Conservation (phyloP, 2,329 filamentous ascomycete species). For the Rutstroemia sp. region DNA sequence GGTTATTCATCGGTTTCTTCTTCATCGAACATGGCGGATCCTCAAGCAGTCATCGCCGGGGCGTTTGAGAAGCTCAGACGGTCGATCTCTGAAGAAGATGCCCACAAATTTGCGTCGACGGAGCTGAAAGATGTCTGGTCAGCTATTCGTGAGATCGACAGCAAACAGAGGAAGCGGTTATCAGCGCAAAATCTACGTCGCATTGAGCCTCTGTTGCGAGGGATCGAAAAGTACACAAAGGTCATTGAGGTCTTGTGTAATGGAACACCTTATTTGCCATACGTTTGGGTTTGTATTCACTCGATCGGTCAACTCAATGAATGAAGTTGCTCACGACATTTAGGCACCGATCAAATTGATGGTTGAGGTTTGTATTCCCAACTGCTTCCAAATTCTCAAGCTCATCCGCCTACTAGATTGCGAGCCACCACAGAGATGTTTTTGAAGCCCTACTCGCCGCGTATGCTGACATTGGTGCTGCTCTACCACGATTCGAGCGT, state of each 20-base stretch:
- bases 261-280: slow-evolving; percentile 38
- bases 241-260: slow-evolving; percentile 38
- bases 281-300: slow-evolving; percentile 35
- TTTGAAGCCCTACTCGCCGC: slow-evolving; percentile 37
- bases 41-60: not conserved
- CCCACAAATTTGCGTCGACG: slow-evolving; percentile 17
- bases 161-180: slow-evolving; percentile 31
- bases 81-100: slow-evolving; percentile 9
- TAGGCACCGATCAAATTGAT: slow-evolving; percentile 34
- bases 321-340: not conserved
- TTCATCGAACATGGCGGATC: slow-evolving; percentile 1
- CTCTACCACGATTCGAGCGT: slow-evolving; percentile 33
- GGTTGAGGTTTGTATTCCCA: slow-evolving; percentile 21
- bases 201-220: slow-evolving; percentile 35
- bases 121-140: slow-evolving; percentile 33
- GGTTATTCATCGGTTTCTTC: no score
- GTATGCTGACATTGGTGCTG: slow-evolving; percentile 34
- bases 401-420: slow-evolving; percentile 3
- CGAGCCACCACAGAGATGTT: slow-evolving; percentile 23
- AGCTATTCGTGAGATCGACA: slow-evolving; percentile 34
- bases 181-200: slow-evolving; percentile 38
- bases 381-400: not conserved
- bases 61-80: slow-evolving; percentile 13
- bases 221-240: slow-evolving; percentile 36
- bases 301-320: not conserved